phyloP scores from a whole-genome alignment of 345 rosid species.

The Dimocarpus longan region DNA sequence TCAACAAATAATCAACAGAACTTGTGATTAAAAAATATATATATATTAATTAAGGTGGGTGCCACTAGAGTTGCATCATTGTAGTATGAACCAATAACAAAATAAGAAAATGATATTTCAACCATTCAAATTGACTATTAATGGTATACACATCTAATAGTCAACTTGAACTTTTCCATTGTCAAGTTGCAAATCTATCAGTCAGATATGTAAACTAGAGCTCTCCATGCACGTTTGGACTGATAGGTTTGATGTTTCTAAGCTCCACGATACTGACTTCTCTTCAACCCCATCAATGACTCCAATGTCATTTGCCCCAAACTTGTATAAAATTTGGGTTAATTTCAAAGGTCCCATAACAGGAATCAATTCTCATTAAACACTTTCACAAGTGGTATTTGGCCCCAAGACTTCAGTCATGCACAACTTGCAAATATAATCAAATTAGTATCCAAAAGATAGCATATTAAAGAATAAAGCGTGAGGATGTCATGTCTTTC shows the following conservation, averaged over 20 bases:
- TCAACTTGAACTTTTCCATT: background rate
- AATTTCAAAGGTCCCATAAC: too few species aligned
- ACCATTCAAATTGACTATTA: background rate
- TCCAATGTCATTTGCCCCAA: background rate
- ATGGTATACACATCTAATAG: background rate
- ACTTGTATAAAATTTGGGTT: background rate
- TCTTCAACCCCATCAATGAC: background rate
- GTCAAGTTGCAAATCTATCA: background rate
- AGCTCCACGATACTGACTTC: background rate
- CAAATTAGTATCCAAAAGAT: background rate
- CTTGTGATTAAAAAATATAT: too few species aligned
- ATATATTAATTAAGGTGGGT: background rate
- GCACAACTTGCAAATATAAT: background rate
- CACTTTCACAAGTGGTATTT: too few species aligned
- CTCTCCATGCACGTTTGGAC: background rate
- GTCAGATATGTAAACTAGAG: background rate
- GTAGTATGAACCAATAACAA: background rate
- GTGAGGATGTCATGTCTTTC: background rate
- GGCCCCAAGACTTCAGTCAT: background rate
- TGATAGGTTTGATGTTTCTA: background rate
- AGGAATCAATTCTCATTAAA: too few species aligned
- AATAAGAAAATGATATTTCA: background rate
- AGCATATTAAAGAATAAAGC: background rate
- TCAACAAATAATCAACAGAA: background rate
- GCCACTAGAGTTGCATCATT: background rate